Conservation (phyloP, 352 stramenopile genomes). For the Pythium angustatum region DNA sequence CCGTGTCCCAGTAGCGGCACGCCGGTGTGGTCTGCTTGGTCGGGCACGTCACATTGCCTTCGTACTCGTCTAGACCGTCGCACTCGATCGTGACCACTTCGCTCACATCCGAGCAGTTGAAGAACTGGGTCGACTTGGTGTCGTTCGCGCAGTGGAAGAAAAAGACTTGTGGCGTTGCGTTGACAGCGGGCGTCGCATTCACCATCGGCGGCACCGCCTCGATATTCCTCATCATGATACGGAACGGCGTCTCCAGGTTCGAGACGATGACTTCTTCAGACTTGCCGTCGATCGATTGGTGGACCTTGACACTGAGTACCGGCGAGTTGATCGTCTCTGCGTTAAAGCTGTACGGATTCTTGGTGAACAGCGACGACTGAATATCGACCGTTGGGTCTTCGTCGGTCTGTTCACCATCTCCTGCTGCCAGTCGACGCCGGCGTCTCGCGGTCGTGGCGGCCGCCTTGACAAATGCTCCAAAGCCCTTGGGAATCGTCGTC, state of each 20-base stretch:
- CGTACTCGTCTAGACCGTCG: constrained; percentile 51
- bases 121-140: constrained; percentile 52
- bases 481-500: constrained; percentile 49
- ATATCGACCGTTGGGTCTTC: constrained; percentile 54
- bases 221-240: constrained; percentile 57
- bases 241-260: constrained; percentile 43
- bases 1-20: constrained; percentile 64
- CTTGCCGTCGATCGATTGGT: constrained; percentile 22
- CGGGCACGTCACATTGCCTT: constrained; percentile 52
- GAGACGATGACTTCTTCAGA: constrained; percentile 38
- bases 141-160: constrained; percentile 50
- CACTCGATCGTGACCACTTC: constrained; percentile 42
- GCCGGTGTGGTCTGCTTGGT: constrained; percentile 33
- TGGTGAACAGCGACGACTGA: constrained; percentile 63
- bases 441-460: constrained; percentile 21
- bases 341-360: constrained; percentile 65
- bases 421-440: constrained; percentile 14
- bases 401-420: constrained; percentile 19
- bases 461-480: constrained; percentile 39
- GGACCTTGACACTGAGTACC: constrained; percentile 65
- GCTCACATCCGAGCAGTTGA: constrained; percentile 50
- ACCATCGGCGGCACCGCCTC: constrained; percentile 28
- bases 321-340: constrained; percentile 51
- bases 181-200: constrained; percentile 4
- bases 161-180: constrained; percentile 28